Evolutionary conservation across 805 yeast genomes (phyloP).

Genomic region (Ogataea pignaliae): DNA sequence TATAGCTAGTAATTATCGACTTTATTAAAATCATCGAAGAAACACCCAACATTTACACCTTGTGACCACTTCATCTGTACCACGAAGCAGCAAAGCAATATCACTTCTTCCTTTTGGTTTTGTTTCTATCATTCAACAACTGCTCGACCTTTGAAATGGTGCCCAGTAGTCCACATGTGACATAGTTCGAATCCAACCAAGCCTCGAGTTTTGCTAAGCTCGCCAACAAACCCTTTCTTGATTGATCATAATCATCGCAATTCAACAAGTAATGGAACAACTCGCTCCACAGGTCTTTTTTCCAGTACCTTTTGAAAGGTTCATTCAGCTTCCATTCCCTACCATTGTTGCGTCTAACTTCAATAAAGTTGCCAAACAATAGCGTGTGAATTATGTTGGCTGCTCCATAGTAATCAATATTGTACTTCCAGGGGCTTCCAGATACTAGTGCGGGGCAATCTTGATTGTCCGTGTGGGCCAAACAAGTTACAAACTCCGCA

Average conservation of each 20-base stretch:
- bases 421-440: constrained; percentile 64
- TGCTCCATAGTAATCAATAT: constrained; percentile 79
- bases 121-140: constrained; percentile 7
- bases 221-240: not conserved
- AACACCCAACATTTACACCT: not conserved
- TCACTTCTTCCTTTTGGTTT: constrained; percentile 4
- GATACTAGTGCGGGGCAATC: constrained; percentile 71
- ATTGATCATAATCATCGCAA: constrained; percentile 30
- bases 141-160: constrained; percentile 8
- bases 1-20: no score
- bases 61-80: not conserved
- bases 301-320: constrained; percentile 71
- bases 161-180: constrained; percentile 6
- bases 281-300: constrained; percentile 61
- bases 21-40: no score
- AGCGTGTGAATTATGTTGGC: constrained; percentile 72
- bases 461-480: constrained; percentile 53
- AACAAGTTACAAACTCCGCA: constrained; percentile 52
- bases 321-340: constrained; percentile 35
- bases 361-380: constrained; percentile 65
- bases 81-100: not conserved
- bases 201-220: constrained; percentile 8
- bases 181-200: constrained; percentile 14
- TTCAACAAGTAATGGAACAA: constrained; percentile 63
- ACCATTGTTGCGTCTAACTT: constrained; percentile 22